phyloP scores from a whole-genome alignment of 805 yeast genomes.

The Suhomyces faveliae region DNA sequence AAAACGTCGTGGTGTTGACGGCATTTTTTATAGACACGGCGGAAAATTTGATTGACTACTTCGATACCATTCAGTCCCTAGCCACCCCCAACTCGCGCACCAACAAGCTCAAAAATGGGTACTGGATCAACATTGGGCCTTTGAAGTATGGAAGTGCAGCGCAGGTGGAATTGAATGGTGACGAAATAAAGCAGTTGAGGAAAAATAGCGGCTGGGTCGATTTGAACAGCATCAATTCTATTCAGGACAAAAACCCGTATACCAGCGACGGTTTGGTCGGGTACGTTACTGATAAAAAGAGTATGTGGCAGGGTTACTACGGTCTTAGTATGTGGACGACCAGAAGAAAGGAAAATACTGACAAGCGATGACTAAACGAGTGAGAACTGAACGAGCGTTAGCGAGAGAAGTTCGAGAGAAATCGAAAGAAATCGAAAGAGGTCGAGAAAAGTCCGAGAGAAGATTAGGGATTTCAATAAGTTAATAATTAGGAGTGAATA shows the following conservation, averaged over 20 bases:
- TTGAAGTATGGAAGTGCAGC: conserved; percentile 88
- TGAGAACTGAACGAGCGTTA: too few relatives aligned
- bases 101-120: conserved; percentile 40
- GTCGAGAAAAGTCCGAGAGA: too few relatives aligned
- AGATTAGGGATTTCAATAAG: too few relatives aligned
- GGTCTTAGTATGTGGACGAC: conserved; percentile 62
- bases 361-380: too few relatives aligned
- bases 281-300: conserved; percentile 61
- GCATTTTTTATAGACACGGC: conserved; percentile 92
- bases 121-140: conserved; percentile 93
- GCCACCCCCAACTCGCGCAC: conserved; percentile 28
- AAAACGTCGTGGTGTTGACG: conserved; percentile 56
- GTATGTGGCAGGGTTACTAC: conserved; percentile 78
- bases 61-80: conserved; percentile 58
- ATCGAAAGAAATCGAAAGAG: too few relatives aligned
- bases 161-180: conserved; percentile 65
- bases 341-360: conserved; percentile 30
- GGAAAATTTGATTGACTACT: conserved; percentile 73
- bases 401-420: too few relatives aligned
- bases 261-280: conserved; percentile 45
- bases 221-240: conserved; percentile 12
- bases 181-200: conserved; percentile 63
- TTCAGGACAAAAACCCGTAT: conserved; percentile 10
- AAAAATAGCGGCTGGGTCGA: conserved; percentile 62
- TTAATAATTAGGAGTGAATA: too few relatives aligned